Evolutionary conservation across 2,329 filamentous ascomycete species (phyloP), one percentile per base, ranked within the genome.

Genomic region (Cercospora sesami): DNA sequence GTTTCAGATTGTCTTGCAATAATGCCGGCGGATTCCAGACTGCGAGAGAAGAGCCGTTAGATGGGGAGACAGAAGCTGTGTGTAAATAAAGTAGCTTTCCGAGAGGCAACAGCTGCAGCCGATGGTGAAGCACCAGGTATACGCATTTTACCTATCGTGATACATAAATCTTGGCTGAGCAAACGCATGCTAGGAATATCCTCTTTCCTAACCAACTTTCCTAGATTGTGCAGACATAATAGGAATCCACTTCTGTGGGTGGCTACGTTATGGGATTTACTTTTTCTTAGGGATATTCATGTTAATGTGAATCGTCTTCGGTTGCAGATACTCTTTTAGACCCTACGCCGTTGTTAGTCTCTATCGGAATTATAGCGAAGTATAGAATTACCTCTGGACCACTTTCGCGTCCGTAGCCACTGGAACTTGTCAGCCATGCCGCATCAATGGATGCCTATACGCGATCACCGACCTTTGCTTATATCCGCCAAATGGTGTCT

Each of bases 381-480:
- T 28, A 6, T 26, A 28, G 1, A 23, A 3, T 61, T 45, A 61
- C 59, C 60, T 62, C 64, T 23, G 57, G 62, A 30, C 62, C 62
- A 39, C 62, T 51, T 36, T 64, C 62, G n/a, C 62, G 48, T 7
- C 62, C 62, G n/a, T 65, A 62, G 7, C 66, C 65, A 14, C 36
- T 53, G 30, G 3, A 28, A 28, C 12, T 1, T 28, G 53, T 58
- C 53, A 58, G 53, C 2, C 9, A 4, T 28, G 16, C 8, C n/a
- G 3, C 53, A 12, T 28, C 53, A 18, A 18, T 58, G 9, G 14
- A 18, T 31, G 1, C 18, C 21, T 9, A 58, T 28, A 10, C 45
- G 10, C 9, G 45, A 26, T 51, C 21, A 51, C 45, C 9, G 12
- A 58, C 53, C 53, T 58, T 36, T 67, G 84, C 79, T 89, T 89